Percentiles rank a stretch among this genome's conserved stretches.
Evolutionary conservation across 2,329 filamentous ascomycete genomes (phyloP).

Genomic region (Pezicula carpinea): DNA sequence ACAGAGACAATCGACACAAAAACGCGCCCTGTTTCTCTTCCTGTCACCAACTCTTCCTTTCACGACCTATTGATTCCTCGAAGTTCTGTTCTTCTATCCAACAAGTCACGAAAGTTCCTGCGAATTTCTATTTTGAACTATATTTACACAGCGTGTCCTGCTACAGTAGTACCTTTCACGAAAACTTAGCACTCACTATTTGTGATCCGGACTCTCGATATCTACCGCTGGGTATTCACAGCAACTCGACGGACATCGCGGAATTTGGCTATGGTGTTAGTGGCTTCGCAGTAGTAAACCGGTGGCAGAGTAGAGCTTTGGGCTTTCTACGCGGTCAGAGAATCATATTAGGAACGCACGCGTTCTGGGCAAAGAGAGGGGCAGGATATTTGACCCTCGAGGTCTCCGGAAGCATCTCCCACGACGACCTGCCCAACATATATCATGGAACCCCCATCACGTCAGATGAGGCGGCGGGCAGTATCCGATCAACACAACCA

Average conservation of each 20-base stretch:
- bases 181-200: not conserved
- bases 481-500: constrained; percentile 10
- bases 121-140: too few species aligned
- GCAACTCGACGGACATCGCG: not conserved
- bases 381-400: constrained; percentile 12
- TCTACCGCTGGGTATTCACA: not conserved
- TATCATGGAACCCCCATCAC: constrained; percentile 24
- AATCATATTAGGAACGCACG: constrained; percentile 23
- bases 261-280: constrained; percentile 19
- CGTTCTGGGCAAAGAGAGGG: constrained; percentile 13
- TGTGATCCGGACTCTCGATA: not conserved
- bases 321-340: constrained; percentile 16
- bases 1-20: too few species aligned
- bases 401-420: constrained; percentile 5
- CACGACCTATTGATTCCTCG: too few species aligned
- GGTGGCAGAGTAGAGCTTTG: constrained; percentile 17
- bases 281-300: constrained; percentile 11
- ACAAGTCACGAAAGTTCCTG: too few species aligned
- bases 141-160: too few species aligned
- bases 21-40: too few species aligned
- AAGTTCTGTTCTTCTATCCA: too few species aligned
- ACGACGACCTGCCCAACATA: constrained; percentile 3
- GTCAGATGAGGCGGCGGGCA: constrained; percentile 17
- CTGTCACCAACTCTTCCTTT: too few species aligned
- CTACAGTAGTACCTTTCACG: not conserved